phyloP scores from a whole-genome alignment of 2,329 filamentous ascomycete species.

The Colletotrichum magnum region DNA sequence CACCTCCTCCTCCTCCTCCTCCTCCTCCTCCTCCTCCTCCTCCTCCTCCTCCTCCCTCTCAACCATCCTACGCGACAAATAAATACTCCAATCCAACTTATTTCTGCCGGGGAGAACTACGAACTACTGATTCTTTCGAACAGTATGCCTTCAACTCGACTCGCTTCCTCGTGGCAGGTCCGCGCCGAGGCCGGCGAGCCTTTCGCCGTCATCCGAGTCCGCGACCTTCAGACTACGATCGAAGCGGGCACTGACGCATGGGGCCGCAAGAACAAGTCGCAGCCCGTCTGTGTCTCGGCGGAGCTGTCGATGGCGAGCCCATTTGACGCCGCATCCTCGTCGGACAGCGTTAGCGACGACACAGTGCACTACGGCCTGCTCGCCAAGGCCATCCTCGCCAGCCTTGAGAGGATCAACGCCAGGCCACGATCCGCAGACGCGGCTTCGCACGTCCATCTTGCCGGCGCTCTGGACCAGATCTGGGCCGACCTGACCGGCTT shows the following conservation, averaged over 20 bases:
- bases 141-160: not conserved
- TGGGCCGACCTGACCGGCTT: slow-evolving; percentile 51
- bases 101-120: too few species aligned
- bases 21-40: not conserved
- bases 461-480: slow-evolving; percentile 46
- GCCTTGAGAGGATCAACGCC: slow-evolving; percentile 52
- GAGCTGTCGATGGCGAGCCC: slow-evolving; percentile 68
- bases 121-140: not conserved
- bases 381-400: slow-evolving; percentile 73
- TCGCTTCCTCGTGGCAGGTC: slow-evolving; percentile 51
- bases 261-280: slow-evolving; percentile 70
- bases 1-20: too few species aligned
- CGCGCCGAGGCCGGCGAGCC: slow-evolving; percentile 59
- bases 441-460: slow-evolving; percentile 1
- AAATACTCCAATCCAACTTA: too few species aligned
- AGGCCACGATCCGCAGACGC: not conserved
- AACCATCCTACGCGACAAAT: too few species aligned
- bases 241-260: slow-evolving; percentile 76
- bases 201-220: slow-evolving; percentile 70
- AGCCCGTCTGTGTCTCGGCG: slow-evolving; percentile 74
- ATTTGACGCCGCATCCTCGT: slow-evolving; percentile 70
- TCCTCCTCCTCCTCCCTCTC: not conserved
- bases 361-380: slow-evolving; percentile 83
- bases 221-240: slow-evolving; percentile 71
- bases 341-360: slow-evolving; percentile 75